Evolutionary conservation across 2,329 filamentous ascomycete species (phyloP).

Genomic region (Gnomoniopsis sp.): DNA sequence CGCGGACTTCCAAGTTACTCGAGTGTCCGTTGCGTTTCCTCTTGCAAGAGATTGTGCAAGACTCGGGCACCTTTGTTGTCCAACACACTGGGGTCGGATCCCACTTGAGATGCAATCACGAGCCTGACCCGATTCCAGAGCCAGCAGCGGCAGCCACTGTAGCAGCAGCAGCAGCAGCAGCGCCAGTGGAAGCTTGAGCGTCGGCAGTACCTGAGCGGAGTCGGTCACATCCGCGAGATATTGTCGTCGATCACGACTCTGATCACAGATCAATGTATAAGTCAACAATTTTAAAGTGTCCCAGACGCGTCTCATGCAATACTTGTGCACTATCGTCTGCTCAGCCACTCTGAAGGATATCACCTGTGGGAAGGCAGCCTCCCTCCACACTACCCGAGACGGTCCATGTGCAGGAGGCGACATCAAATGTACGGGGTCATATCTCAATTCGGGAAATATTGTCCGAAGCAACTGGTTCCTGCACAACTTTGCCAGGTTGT

Average conservation of each 20-base stretch:
- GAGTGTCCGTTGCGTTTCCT: conserved; percentile 16
- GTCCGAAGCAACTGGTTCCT: not conserved
- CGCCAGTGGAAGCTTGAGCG: not conserved
- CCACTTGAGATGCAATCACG: conserved; percentile 15
- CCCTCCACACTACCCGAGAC: not conserved
- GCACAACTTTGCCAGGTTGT: not conserved
- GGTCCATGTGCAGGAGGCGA: not conserved
- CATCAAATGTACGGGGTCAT: not conserved
- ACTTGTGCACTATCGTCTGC: too few species aligned
- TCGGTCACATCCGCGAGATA: too few species aligned
- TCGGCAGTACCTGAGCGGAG: not conserved
- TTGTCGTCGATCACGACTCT: too few species aligned
- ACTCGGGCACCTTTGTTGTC: conserved; percentile 11
- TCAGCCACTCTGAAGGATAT: not conserved
- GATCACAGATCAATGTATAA: too few species aligned
- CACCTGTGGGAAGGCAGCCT: not conserved
- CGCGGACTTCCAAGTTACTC: conserved; percentile 6
- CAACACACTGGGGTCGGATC: not conserved
- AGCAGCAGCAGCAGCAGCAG: not conserved
- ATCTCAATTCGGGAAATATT: not conserved
- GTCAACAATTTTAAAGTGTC: too few species aligned
- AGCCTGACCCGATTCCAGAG: conserved; percentile 2
- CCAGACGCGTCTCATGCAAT: too few species aligned
- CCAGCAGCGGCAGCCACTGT: not conserved
- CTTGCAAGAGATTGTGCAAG: conserved; percentile 14